Percentiles rank a stretch among this genome's conserved stretches.
These are phyloP conservation scores for Lentinus brumalis DNA, from an alignment of 768 basidiomycete genomes.

Conservation along the genomic window DNA sequence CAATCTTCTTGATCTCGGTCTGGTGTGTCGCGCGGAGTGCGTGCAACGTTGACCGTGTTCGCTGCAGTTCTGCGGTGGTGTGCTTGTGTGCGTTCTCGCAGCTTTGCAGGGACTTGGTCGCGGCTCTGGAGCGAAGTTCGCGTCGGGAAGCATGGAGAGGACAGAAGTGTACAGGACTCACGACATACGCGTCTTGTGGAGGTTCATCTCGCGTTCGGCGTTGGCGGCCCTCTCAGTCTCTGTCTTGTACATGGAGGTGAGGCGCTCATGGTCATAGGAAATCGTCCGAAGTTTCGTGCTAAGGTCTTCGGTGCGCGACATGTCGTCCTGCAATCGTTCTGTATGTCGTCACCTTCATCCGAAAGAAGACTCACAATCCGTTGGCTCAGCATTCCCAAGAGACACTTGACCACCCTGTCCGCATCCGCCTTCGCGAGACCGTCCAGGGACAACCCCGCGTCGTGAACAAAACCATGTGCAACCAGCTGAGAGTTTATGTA, in stretches of 20 bases:
- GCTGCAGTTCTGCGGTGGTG: conserved; percentile 68
- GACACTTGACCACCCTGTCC: conserved; percentile 66
- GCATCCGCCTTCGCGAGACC: conserved; percentile 57
- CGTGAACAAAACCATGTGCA: conserved; percentile 73
- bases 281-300: conserved; percentile 75
- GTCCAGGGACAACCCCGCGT: conserved; percentile 69
- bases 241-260: conserved; percentile 61
- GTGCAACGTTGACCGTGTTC: conserved; percentile 68
- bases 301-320: conserved; percentile 76
- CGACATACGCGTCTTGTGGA: conserved; percentile 72
- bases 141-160: neutral
- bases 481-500: conserved; percentile 83
- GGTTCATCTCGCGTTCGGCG: conserved; percentile 77
- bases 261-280: conserved; percentile 79
- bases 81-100: conserved; percentile 71
- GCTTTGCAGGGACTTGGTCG: conserved; percentile 54
- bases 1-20: conserved; percentile 77
- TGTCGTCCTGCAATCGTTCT: conserved; percentile 55
- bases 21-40: conserved; percentile 68
- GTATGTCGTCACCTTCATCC: neutral
- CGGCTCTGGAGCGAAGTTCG: conserved; percentile 36
- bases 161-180: conserved; percentile 41
- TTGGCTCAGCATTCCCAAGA: conserved; percentile 76
- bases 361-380: conserved; percentile 58
- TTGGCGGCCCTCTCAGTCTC: conserved; percentile 63